Conservation (phyloP, 768 basidiomycete species). For the Lentinula sp. region DNA sequence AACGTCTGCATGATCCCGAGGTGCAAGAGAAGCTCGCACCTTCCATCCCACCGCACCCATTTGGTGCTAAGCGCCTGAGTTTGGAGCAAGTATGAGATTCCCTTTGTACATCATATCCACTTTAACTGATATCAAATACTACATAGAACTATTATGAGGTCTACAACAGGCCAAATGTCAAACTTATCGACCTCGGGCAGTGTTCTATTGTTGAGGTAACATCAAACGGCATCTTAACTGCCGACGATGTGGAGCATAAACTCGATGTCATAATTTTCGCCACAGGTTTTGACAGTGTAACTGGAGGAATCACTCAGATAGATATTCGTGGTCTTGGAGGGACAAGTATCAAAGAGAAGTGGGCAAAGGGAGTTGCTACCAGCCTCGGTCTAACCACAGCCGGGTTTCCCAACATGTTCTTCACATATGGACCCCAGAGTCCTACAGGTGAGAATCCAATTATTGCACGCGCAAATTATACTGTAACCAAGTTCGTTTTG, state of each 20-base stretch:
- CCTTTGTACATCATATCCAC: background rate
- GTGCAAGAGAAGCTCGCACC: slow-evolving; percentile 4
- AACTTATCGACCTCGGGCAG: slow-evolving; percentile 10
- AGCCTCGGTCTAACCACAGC: slow-evolving; percentile 11
- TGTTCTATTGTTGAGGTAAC: slow-evolving; percentile 9
- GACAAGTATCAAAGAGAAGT: slow-evolving; percentile 11
- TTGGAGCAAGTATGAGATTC: background rate
- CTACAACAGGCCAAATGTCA: slow-evolving; percentile 11
- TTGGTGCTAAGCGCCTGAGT: background rate
- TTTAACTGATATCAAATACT: background rate
- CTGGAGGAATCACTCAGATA: slow-evolving; percentile 12
- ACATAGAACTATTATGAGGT: slow-evolving; percentile 4
- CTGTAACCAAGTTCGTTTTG: background rate
- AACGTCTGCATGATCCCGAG: background rate
- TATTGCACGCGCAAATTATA: background rate
- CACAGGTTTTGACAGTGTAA: slow-evolving; percentile 13
- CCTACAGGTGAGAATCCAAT: slow-evolving; percentile 7
- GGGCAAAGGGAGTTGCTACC: slow-evolving; percentile 10
- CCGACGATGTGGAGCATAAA: slow-evolving; percentile 7
- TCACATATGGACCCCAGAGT: slow-evolving; percentile 10
- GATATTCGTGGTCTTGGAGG: slow-evolving; percentile 13
- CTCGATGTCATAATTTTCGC: slow-evolving; percentile 13
- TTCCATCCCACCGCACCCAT: background rate
- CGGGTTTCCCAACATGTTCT: slow-evolving; percentile 14
- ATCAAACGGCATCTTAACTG: slow-evolving; percentile 9